Conservation (phyloP, 202 grass and related monocot genomes). For the Zoysia matrella region DNA sequence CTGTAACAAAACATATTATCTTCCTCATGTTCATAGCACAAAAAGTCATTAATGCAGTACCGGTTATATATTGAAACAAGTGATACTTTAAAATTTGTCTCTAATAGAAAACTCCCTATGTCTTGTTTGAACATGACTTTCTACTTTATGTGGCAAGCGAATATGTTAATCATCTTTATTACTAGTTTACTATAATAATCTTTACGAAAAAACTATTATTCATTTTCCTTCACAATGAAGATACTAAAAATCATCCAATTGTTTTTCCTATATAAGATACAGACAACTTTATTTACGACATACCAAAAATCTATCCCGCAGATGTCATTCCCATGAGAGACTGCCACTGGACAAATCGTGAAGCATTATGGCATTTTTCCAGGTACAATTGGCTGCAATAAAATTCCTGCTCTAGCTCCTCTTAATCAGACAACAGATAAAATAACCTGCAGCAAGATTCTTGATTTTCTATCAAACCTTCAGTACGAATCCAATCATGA, state of each 20-base stretch:
- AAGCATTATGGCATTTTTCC: constrained; percentile 63
- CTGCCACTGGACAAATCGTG: constrained; percentile 56
- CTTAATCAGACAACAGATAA: constrained; percentile 83
- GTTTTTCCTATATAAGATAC: constrained; percentile 8
- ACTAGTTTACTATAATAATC: constrained; percentile 24
- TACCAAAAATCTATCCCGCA: constrained; percentile 97
- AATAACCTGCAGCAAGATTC: constrained; percentile 71
- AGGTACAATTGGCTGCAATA: constrained; percentile 81
- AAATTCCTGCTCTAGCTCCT: constrained; percentile 82
- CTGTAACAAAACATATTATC: neutral
- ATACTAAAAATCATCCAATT: neutral
- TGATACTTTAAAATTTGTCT: neutral
- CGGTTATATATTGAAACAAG: too few species aligned
- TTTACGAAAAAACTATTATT: constrained; percentile 14
- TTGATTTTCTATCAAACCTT: constrained; percentile 15
- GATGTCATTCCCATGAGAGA: constrained; percentile 84
- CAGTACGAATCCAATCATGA: neutral
- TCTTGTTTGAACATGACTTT: neutral
- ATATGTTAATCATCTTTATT: constrained; percentile 27
- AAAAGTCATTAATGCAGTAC: too few species aligned
- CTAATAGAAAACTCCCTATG: neutral
- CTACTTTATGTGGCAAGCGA: constrained; percentile 16
- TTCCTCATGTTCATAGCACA: too few species aligned
- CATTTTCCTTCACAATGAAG: neutral
- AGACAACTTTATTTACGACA: constrained; percentile 32